phyloP scores from a whole-genome alignment of 2,329 filamentous ascomycete species.

The Cordyceps farinosa region DNA sequence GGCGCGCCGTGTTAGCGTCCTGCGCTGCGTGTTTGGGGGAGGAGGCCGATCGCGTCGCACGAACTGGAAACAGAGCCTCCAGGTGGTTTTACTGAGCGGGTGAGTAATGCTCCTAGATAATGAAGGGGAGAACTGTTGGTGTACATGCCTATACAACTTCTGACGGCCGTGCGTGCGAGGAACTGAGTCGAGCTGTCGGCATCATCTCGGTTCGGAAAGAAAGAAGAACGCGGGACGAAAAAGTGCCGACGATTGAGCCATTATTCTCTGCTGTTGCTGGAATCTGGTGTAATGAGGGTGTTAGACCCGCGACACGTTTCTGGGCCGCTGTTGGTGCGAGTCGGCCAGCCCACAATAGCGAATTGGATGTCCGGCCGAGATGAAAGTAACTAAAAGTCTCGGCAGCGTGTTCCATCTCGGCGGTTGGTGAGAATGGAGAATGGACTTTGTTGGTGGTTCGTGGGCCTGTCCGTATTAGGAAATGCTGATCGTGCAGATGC shows the following conservation, averaged over 20 bases:
- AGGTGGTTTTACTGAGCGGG: no score
- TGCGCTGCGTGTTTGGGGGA: neutral
- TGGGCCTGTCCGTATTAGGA: neutral
- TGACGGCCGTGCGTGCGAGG: neutral
- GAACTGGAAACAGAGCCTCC: neutral
- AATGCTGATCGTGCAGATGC: neutral
- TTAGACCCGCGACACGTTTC: neutral
- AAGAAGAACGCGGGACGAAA: neutral
- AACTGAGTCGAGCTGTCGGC: neutral
- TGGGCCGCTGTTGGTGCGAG: neutral
- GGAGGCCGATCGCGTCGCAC: neutral
- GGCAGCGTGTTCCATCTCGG: neutral
- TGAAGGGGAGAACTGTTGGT: neutral
- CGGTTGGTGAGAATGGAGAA: neutral
- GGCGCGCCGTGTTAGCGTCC: neutral
- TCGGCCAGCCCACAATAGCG: neutral
- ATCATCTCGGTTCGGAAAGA: neutral
- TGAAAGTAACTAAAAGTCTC: neutral
- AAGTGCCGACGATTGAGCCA: neutral
- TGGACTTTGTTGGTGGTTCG: neutral
- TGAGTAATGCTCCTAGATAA: no score
- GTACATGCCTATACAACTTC: neutral
- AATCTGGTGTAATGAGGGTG: conserved; percentile 10
- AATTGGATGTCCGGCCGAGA: neutral
- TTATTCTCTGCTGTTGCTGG: neutral